These are phyloP conservation scores for Anthracocystis walkeri DNA, from an alignment of 1,284 basidiomycete genomes.

Conservation along the genomic window DNA sequence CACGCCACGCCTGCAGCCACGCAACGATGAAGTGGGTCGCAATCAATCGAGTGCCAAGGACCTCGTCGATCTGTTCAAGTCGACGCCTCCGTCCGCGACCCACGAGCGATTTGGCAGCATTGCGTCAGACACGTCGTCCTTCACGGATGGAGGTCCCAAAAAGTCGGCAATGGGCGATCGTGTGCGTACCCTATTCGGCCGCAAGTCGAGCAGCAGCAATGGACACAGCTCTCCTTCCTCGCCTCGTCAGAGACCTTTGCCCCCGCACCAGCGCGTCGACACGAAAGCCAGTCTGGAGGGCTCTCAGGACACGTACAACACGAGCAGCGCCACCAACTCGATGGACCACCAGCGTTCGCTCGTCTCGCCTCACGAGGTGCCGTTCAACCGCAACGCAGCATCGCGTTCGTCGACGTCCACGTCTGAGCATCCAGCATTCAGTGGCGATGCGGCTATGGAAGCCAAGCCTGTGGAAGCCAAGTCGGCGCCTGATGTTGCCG, in stretches of 20 bases:
- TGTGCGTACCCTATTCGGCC: conserved; percentile 48
- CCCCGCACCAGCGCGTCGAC: conserved; percentile 23
- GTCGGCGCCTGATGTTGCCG: conserved; percentile 23
- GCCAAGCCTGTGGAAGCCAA: conserved; percentile 30
- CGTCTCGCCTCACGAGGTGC: conserved; percentile 27
- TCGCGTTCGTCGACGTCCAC: conserved; percentile 41
- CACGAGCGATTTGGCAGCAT: conserved; percentile 27
- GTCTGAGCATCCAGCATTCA: conserved; percentile 24
- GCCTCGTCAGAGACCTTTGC: conserved; percentile 17
- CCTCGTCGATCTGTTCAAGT: conserved; percentile 54
- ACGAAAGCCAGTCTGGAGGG: conserved; percentile 38
- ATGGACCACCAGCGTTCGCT: conserved; percentile 33
- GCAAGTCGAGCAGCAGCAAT: conserved; percentile 43
- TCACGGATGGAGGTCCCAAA: conserved; percentile 21
- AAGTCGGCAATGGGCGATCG: conserved; percentile 45
- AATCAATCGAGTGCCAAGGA: conserved; percentile 28
- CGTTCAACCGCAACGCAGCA: conserved; percentile 21
- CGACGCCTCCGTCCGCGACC: conserved; percentile 48
- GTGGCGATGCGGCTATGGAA: conserved; percentile 20
- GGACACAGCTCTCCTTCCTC: conserved; percentile 33
- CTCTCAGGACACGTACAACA: conserved; percentile 37
- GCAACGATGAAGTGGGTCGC: conserved; percentile 32
- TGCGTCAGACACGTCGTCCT: conserved; percentile 21
- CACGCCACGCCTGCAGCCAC: conserved; percentile 41
- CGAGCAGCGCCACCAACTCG: conserved; percentile 44